Base-by-base conservation (phyloP, 805 yeast genomes). In the Metschnikowia chrysomelidarum region DNA sequence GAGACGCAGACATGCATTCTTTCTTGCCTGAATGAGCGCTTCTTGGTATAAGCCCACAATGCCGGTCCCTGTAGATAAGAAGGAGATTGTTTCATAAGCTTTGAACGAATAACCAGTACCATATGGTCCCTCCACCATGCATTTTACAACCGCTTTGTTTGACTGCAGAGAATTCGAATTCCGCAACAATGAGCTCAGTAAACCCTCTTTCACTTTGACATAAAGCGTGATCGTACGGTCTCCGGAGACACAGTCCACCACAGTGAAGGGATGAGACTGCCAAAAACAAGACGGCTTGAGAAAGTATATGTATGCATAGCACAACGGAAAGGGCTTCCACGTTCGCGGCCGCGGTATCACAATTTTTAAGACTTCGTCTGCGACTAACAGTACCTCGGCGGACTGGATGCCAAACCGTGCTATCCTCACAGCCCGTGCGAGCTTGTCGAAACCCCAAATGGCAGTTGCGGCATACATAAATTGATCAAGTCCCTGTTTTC, bases 221-320 rank as follows among this genome's bases (percentile, higher is more conserved):
- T 62, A 69, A 30, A 75, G 57, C 2, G 63, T 57, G 7, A 76
- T 50, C 38, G 69, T 56, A 40, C 63, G 67, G n/a, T 64, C 59
- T 8, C 61, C 60, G 27, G 62, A 56, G 2, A 60, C 55, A 4
- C 73, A 59, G 32, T 69, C 69, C 13, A 75, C 60, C 5, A 75
- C 56, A 1, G 89, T 80, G 59, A 85, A 82, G 3, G 91, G 91
- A 54, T 83, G 88, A 4, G 82, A 75, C 54, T 82, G 87, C 79
- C 81, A 80, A 54, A 80, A 77, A 24, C 69, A 58, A 2, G 59
- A 51, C 13, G 72, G 66, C 27, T 73, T 61, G 38, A 80, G 43
- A 53, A 82, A 78, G 58, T 80, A 72, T 22, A 85, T 57, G 49
- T 66, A 82, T 1, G 71, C 76, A 53, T 62, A 76, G 11, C 73